Evolutionary conservation across 495 filamentous ascomycete genomes (phyloP), one percentile per base, ranked within the genome.

Genomic region (Aspergillus panamensis): DNA sequence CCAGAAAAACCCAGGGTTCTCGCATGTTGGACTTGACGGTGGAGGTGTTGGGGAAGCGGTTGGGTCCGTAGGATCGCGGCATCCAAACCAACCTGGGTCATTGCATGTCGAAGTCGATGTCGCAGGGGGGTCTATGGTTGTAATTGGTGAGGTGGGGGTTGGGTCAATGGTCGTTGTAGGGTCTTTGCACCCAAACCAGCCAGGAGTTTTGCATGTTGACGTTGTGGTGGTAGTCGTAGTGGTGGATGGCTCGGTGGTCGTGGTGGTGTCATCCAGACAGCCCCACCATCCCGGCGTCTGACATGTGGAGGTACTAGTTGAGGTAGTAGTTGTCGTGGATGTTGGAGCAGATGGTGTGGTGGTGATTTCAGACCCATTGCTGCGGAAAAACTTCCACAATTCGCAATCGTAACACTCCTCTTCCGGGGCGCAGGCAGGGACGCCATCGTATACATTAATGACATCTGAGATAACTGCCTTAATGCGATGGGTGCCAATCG

Each of bases 321-420:
- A 30, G 57, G 81, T 82, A 16, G 80, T 79, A 9, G 82, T 78
- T 1, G 78, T 84, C 8, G 82, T 78, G 1, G 79, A 83, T 7
- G 75, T 76, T 3, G 76, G 73, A 8, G 67, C 72, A 6, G 73
- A 80, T 5, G 80, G 80, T 0, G 87, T 86, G 0, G 87, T 91
- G 4, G 84, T 89, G 3, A 80, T 78, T 48, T 91, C 85, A 2
- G 90, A 91, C 12, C 86, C 87, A 65, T 97, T 96, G 64, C 91
- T 95, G 61, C 85, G 85, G 62, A 91, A 93, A 74, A 89, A 96
- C 67, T 96, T 96, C 94, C 94, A 98, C 39, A 86, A 84, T 62
- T 84, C 87, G 62, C 94, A 98, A 66, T 98, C 94, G 49, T 86
- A 81, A 72, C 94, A 97, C 53, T 96, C 91, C 9, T 74, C 72